A percentile compares a stretch with the other conserved stretches of the same genome.
Evolutionary conservation across 2,329 filamentous ascomycete species (phyloP).

Genomic region (Hymenoscyphus fraxineus): DNA sequence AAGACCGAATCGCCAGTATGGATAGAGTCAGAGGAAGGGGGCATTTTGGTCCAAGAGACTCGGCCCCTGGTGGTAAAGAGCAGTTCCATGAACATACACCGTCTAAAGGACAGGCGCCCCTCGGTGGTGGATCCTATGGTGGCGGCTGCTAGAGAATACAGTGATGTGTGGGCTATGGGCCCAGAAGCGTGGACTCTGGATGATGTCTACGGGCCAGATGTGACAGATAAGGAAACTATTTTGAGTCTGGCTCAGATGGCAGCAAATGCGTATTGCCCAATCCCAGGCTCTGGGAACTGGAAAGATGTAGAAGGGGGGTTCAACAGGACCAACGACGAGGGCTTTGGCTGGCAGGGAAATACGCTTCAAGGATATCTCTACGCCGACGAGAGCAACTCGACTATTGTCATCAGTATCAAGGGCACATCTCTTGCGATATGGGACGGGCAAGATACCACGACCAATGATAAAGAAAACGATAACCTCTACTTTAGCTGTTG

Average conservation of each 20-base stretch:
- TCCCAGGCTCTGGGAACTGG: conserved; percentile 73
- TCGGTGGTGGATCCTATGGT: conserved; percentile 76
- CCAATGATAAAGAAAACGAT: conserved; percentile 96
- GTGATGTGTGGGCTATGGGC: conserved; percentile 63
- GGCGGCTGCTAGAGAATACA: conserved; percentile 64
- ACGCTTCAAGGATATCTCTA: conserved; percentile 91
- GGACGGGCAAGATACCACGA: conserved; percentile 94
- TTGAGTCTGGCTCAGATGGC: conserved; percentile 84
- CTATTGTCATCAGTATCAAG: conserved; percentile 88
- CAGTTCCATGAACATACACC: conserved; percentile 66
- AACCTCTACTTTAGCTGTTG: conserved; percentile 98
- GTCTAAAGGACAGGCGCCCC: conserved; percentile 73
- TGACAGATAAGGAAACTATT: conserved; percentile 81
- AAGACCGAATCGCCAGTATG: conserved; percentile 53
- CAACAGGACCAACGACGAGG: conserved; percentile 77
- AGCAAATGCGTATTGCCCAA: conserved; percentile 80
- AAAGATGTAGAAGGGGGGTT: conserved; percentile 73
- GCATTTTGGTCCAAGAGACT: conserved; percentile 48
- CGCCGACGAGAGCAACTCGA: conserved; percentile 78
- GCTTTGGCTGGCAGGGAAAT: conserved; percentile 90
- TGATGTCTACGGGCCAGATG: conserved; percentile 71
- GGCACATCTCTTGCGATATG: conserved; percentile 88
- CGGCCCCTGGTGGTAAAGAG: conserved; percentile 60
- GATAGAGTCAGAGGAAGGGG: conserved; percentile 55
- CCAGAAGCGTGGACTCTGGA: conserved; percentile 77